Evolutionary conservation across 2,329 filamentous ascomycete species (phyloP).

Genomic region (Setomelanomma holmii): DNA sequence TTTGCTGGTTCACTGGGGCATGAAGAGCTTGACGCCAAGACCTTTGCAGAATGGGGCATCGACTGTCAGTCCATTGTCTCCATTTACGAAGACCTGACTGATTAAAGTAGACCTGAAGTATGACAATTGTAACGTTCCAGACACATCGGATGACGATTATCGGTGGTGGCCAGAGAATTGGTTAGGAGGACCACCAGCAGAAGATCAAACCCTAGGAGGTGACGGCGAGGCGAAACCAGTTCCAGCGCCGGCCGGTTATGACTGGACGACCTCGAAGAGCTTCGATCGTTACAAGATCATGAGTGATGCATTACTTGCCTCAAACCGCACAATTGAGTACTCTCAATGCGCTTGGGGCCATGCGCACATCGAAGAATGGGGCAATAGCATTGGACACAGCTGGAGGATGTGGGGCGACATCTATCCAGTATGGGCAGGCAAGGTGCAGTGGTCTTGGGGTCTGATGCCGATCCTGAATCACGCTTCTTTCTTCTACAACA

Average conservation of each 20-base stretch:
- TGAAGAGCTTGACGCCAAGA: constrained; percentile 63
- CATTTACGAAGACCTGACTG: no score
- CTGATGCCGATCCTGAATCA: constrained; percentile 30
- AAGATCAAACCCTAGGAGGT: constrained; percentile 41
- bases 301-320: constrained; percentile 53
- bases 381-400: constrained; percentile 38
- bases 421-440: constrained; percentile 22
- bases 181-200: constrained; percentile 47
- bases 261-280: constrained; percentile 59
- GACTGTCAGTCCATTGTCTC: constrained; percentile 31
- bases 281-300: constrained; percentile 57
- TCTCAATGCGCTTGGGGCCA: constrained; percentile 46
- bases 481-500: constrained; percentile 27
- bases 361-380: constrained; percentile 41
- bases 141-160: constrained; percentile 48
- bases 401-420: constrained; percentile 42
- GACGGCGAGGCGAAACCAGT: constrained; percentile 33
- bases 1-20: constrained; percentile 65
- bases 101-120: constrained; percentile 42
- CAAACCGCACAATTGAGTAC: constrained; percentile 46
- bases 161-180: constrained; percentile 51
- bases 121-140: constrained; percentile 46
- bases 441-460: constrained; percentile 12
- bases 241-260: constrained; percentile 56
- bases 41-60: constrained; percentile 54